Base-by-base conservation (phyloP, 495 filamentous ascomycete species). In the Trichoderma erinaceum region DNA sequence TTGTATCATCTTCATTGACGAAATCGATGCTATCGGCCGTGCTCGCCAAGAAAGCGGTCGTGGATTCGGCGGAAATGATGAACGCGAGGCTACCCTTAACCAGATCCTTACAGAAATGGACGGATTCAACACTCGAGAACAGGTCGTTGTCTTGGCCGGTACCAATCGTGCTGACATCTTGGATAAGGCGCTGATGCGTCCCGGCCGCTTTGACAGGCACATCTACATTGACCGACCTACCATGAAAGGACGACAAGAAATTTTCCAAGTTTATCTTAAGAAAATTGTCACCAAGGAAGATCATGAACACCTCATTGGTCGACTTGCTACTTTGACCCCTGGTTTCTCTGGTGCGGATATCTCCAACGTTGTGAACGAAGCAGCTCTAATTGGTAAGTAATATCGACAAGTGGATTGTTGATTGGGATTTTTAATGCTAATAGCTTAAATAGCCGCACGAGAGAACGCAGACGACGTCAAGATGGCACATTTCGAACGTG, bases 41-140 rank as follows among this genome's bases (percentile, higher is more conserved):
- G 88, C 93, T 44, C 87, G 95, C 78, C 81, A 89, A 1, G 92
- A 92, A 71, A 79, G 80, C 21, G 80, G 83, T 46, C 88, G 84
- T 70, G 87, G 88, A 66, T 86, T 89, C 68, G 95, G 95, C 69
- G 95, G 95, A 66, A 98, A 97, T 73, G 96, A 98, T 74, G 95
- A 99, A 81, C 87, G 95, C 73, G 95, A 99, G 77, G 90, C 90
- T 63, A 99, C 95, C 1, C 87, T 99, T 50, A 99, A 99, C 76
- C 95, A 99, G 79, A 97, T 99, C 68, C 84, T 99, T 64, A 99
- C 95, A 0, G 96, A 99, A 76, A 99, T 99, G 95, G 95, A 99
- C 76, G 95, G 95, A 66, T 98, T 98, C 86, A 98, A 97, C 75
- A 98, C 95, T 11, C 86, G 90, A 1, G 95, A 99, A 72, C 96